Evolutionary conservation across 2,329 filamentous ascomycete species (phyloP), one percentile per base, ranked within the genome.

Genomic region (Aspergillus hortae): DNA sequence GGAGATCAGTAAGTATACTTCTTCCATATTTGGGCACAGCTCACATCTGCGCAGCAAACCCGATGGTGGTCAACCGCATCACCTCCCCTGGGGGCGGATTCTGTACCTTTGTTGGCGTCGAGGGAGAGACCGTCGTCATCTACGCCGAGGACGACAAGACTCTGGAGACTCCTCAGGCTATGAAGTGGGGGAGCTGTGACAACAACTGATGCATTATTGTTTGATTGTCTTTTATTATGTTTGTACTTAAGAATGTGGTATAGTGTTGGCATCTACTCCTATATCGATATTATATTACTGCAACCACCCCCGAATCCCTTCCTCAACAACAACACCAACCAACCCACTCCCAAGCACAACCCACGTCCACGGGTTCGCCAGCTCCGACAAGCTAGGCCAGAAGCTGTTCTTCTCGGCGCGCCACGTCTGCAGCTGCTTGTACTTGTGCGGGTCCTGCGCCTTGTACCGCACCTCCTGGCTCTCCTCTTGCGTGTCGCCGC

Each of bases 291-390:
- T 25, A 42, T 19, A 51, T 14, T 47, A 33, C 17, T 41, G n/a
- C 11, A 4, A 35, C 54, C 48, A 54, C 4, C 51, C 56, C 46
- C 60, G 51, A 12, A 65, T 12, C 6, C 45, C 48, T 44, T 71
- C 65, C 63, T 84, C 81, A 9, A 79, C 51, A 2, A 73, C 68
- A 0, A 79, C 76, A 19, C 77, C 80, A 2, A 73, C 68, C 10
- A 71, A 74, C 59, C 82, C 82, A 36, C 74, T 68, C 1, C 74
- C 80, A 10, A 79, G 53, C 1, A 84, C 74, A 19, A 70, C 71
- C 77, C 81, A 81, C 2, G 78, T 63, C 83, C 82, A 85, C 53
- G 77, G 77, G 56, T 84, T 85, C 19, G 61, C 65, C 6, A 80
- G 49, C 65, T 84, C 79, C 27, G 70, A 64, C 1, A 74, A 44